These are phyloP conservation scores for Kodamaea arcana DNA, from an alignment of 1,139 yeast species.

Conservation along the genomic window DNA sequence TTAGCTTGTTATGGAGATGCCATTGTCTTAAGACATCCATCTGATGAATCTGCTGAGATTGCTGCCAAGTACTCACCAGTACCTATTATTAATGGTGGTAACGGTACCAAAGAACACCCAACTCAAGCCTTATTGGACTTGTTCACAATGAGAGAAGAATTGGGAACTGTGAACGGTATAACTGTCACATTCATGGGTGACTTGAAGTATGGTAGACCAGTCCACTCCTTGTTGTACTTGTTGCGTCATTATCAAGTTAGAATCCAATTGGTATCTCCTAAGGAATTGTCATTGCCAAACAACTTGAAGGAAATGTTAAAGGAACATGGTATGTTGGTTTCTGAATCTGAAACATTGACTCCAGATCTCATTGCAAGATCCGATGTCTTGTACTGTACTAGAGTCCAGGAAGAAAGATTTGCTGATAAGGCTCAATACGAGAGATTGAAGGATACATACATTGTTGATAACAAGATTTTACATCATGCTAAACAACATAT, in stretches of 20 bases:
- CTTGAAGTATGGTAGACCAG: conserved; percentile 96
- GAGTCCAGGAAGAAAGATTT: conserved; percentile 97
- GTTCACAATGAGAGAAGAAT: conserved; percentile 97
- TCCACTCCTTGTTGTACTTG: conserved; percentile 90
- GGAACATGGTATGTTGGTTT: conserved; percentile 62
- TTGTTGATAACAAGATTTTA: conserved; percentile 88
- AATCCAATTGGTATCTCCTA: conserved; percentile 88
- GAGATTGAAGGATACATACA: conserved; percentile 84
- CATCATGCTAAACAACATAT: conserved; percentile 94
- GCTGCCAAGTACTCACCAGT: conserved; percentile 97
- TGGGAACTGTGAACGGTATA: conserved; percentile 97
- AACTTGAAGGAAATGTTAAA: conserved; percentile 62
- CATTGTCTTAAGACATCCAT: conserved; percentile 94
- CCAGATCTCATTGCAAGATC: conserved; percentile 82
- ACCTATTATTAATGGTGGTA: conserved; percentile 97
- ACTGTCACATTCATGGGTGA: conserved; percentile 99
- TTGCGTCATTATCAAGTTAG: conserved; percentile 90
- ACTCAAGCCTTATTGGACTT: conserved; percentile 96
- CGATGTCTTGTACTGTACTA: conserved; percentile 95
- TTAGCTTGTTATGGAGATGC: conserved; percentile 97
- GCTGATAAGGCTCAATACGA: conserved; percentile 70
- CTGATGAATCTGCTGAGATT: conserved; percentile 83
- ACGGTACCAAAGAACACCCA: conserved; percentile 97
- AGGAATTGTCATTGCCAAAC: conserved; percentile 79
- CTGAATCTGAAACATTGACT: conserved; percentile 73